These are phyloP conservation scores for Fusarium brevicatenulatum DNA, from an alignment of 2,329 filamentous ascomycete genomes.

Conservation along the genomic window DNA sequence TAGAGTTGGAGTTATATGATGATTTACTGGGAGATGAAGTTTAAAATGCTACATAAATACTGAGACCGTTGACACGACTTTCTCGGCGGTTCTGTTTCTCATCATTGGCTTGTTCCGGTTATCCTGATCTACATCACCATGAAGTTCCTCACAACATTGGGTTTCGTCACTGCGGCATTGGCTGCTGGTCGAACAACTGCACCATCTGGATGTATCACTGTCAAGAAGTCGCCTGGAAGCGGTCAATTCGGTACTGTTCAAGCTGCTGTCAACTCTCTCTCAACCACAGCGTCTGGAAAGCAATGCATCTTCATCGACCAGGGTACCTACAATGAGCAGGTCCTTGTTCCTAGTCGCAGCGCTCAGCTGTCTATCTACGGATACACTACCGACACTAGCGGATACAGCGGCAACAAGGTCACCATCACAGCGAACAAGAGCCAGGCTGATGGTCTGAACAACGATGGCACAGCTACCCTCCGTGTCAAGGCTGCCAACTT, in stretches of 20 bases:
- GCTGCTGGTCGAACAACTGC: conserved; percentile 50
- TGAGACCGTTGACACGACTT: neutral
- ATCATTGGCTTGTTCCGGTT: neutral
- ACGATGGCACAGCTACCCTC: conserved; percentile 63
- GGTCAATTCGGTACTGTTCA: conserved; percentile 56
- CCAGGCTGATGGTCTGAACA: conserved; percentile 59
- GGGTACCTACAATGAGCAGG: conserved; percentile 61
- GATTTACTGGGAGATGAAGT: neutral
- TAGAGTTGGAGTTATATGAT: neutral
- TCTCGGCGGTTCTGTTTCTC: neutral
- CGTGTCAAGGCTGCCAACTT: conserved; percentile 60
- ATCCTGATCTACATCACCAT: conserved; percentile 6
- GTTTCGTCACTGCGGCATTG: conserved; percentile 33
- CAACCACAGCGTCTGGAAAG: conserved; percentile 57
- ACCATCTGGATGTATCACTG: conserved; percentile 62
- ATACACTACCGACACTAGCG: conserved; percentile 60
- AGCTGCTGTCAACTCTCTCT: conserved; percentile 67
- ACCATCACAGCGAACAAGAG: conserved; percentile 56
- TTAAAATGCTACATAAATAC: conserved; percentile 8
- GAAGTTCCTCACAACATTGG: conserved; percentile 31
- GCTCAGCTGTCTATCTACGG: conserved; percentile 67
- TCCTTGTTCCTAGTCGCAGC: conserved; percentile 60
- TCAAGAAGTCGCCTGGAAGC: conserved; percentile 51
- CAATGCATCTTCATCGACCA: conserved; percentile 75
- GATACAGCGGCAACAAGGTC: conserved; percentile 66